These are phyloP conservation scores for Trapa bicornis DNA, from an alignment of 345 rosid species.

Conservation along the genomic window DNA sequence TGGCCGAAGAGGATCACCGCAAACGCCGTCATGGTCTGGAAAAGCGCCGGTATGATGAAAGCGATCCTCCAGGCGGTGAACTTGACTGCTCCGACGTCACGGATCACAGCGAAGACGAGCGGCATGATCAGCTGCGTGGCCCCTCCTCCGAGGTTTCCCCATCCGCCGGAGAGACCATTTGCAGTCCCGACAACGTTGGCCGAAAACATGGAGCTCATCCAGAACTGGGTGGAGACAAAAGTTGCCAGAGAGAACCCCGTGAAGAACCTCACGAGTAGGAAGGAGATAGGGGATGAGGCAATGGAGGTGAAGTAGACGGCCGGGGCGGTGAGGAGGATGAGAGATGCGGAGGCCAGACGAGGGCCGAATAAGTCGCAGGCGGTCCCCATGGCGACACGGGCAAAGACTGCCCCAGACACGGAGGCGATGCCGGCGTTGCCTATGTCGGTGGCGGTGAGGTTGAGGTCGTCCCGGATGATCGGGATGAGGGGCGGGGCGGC, in stretches of 20 bases:
- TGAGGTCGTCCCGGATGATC: conserved; percentile 64
- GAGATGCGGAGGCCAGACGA: conserved; percentile 72
- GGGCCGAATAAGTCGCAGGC: conserved; percentile 84
- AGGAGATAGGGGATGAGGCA: conserved; percentile 49
- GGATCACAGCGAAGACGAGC: conserved; percentile 36
- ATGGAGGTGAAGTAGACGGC: conserved; percentile 62
- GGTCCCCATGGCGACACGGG: conserved; percentile 69
- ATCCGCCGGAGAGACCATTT: conserved; percentile 79
- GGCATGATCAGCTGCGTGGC: conserved; percentile 95
- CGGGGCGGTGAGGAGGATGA: conserved; percentile 71
- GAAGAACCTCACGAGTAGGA: conserved; percentile 57
- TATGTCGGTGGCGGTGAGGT: conserved; percentile 72
- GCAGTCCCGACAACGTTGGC: conserved; percentile 62
- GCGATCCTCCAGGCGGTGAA: conserved; percentile 90
- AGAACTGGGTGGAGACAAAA: conserved; percentile 88
- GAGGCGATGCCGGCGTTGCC: conserved; percentile 92
- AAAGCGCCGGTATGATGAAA: conserved; percentile 67
- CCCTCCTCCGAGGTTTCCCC: conserved; percentile 94
- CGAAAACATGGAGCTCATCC: conserved; percentile 96
- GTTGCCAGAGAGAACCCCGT: conserved; percentile 74
- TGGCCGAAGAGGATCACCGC: conserved; percentile 60
- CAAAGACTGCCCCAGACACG: conserved; percentile 79
- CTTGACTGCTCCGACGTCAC: conserved; percentile 41
- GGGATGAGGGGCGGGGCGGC: conserved; percentile 91
- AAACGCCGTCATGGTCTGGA: conserved; percentile 60